Conservation (phyloP, 257 asterid species). For the Fraxinus anomala region DNA sequence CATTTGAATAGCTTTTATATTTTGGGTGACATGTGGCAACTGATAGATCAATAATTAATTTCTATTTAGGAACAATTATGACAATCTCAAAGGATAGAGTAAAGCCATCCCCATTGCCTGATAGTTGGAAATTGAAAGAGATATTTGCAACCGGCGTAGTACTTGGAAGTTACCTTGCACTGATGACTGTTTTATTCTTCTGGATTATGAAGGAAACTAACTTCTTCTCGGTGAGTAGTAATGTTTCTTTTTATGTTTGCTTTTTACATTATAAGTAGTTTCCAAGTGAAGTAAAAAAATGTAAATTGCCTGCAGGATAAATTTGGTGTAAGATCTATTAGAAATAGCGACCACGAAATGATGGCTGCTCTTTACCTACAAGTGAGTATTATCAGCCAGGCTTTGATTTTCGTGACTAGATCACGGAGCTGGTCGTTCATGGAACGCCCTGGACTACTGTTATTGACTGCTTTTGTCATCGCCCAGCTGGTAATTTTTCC, state of each 20-base stretch:
- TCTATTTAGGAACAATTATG: constrained; percentile 79
- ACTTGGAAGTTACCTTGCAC: constrained; percentile 45
- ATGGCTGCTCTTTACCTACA: neutral
- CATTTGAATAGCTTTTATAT: neutral
- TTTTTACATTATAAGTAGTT: too few species aligned
- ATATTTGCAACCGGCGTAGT: constrained; percentile 86
- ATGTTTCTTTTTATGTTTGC: too few species aligned
- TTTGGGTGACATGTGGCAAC: neutral
- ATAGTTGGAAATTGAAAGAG: constrained; percentile 94
- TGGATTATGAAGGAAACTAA: too few species aligned
- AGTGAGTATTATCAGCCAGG: neutral
- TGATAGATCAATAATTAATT: constrained; percentile 23
- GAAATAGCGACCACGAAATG: neutral
- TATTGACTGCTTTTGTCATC: neutral
- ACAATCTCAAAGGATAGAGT: constrained; percentile 97
- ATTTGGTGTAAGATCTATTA: neutral
- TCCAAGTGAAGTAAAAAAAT: too few species aligned
- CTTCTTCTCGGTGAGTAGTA: too few species aligned
- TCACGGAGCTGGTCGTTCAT: neutral
- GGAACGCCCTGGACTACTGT: neutral
- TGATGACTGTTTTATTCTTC: too few species aligned
- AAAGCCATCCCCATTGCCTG: constrained; percentile 96
- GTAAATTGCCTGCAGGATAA: neutral
- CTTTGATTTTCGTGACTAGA: neutral
- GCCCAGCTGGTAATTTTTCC: neutral